phyloP scores from a whole-genome alignment of 306 rosid species.

The Alnus glutinosa region DNA sequence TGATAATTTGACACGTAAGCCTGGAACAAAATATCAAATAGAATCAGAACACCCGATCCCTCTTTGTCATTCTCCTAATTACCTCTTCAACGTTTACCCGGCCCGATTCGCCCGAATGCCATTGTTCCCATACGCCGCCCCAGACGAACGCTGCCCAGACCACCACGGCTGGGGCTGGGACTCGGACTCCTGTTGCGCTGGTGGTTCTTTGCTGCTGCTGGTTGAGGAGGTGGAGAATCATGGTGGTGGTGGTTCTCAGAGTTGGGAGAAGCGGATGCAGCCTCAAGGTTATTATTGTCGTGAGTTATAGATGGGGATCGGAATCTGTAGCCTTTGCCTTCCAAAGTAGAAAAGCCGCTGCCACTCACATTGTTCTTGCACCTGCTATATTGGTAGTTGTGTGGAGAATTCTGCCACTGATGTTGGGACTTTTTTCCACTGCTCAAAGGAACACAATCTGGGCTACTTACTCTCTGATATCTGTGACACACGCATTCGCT shows the following conservation, averaged over 20 bases:
- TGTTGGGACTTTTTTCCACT: conserved; percentile 43
- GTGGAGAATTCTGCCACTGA: conserved; percentile 23
- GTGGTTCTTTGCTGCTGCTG: background rate
- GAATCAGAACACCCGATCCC: too few relatives aligned
- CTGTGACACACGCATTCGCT: conserved; percentile 18
- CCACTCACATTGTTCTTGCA: conserved; percentile 6
- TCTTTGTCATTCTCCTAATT: too few relatives aligned
- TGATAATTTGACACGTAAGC: too few relatives aligned
- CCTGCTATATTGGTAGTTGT: background rate
- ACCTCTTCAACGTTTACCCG: too few relatives aligned
- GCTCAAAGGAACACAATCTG: conserved; percentile 44
- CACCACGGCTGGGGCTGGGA: conserved; percentile 38
- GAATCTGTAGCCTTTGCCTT: conserved; percentile 47
- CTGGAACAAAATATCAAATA: too few relatives aligned
- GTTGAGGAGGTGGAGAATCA: conserved; percentile 31
- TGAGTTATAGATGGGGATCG: conserved; percentile 36
- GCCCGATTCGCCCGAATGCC: too few relatives aligned
- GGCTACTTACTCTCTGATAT: conserved; percentile 47
- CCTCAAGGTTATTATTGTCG: conserved; percentile 20
- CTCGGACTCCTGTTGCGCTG: conserved; percentile 37
- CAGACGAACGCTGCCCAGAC: background rate
- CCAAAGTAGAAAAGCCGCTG: conserved; percentile 25
- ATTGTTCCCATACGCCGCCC: too few relatives aligned
- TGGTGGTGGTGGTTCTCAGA: conserved; percentile 19
- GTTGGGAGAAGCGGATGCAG: conserved; percentile 17